Evolutionary conservation across 2,329 filamentous ascomycete genomes (phyloP), one percentile per base, ranked within the genome.

Genomic region (Alternaria ethzedia): DNA sequence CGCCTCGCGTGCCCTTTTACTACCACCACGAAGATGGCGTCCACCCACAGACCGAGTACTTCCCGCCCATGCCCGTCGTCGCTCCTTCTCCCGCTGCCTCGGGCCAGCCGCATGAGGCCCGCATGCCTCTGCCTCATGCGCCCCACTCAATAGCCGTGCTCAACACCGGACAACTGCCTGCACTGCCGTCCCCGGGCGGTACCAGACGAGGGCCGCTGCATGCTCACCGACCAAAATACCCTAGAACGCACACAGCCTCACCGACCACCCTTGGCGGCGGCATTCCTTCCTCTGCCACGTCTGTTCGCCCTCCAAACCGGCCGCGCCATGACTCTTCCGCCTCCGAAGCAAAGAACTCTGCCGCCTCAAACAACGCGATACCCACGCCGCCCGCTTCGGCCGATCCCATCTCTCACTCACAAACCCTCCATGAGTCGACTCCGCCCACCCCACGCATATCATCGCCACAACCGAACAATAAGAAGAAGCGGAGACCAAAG

Each of bases 121-220:
- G 79, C 72, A 66, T 68, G 80, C 66, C 72, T 79, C 55, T 77
- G 26, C 66, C 80, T 80, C 71, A 67, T 78, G 79, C 82, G 47
- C 80, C 83, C 72, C 72, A 85, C 60, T 91, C 92, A 7, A 97
- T 97, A 72, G 88, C 93, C 5, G 90, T 97, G 17, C 81, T 97
- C 26, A 89, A 86, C 55, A 94, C 92, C 1, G 94, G 93, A 17
- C 92, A 96, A 73, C 83, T 95, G 7, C 91, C 94, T 7, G 85
- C 89, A 20, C 83, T 97, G 49, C 93, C 94, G 0, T 97, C 94
- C 0, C 94, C 94, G 2, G 92, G 93, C n/a, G 86, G 86, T 62
- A 85, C 86, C 26, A 83, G 87, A 57, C 85, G 89, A 62, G 82
- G 83, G 52, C 63, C 59, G 30, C 61, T 55, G 4, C 63, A 57